Evolutionary conservation across 306 rosid genomes (phyloP), one percentile per base, ranked within the genome.

Genomic region (Lithocarpus polystachyus): DNA sequence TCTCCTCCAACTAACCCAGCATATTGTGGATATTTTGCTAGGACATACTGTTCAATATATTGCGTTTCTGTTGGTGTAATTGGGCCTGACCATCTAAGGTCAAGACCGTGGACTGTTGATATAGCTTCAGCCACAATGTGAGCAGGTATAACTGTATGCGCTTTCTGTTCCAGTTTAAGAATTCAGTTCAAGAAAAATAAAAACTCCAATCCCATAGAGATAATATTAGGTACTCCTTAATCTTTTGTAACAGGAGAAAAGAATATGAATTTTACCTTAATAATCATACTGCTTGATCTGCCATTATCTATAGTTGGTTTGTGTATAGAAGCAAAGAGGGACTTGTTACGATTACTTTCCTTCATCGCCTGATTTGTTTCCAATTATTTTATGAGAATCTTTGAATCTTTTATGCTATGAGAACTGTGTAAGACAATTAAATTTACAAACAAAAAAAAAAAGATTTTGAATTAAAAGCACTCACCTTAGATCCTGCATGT

Each of bases 61-160:
- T 85, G 87, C 86, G 78, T 94, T 84, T 94, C 98, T 56, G 86
- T 90, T 68, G 88, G 93, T 26, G 98, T 94, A 76, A 92, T 92
- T 17, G 96, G 98, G 61, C 94, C 98, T 22, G 98, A 94, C 93
- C 96, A 94, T 87, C 94, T 89, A 9, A 94, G 77, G 73, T 90
- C 98, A 64, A 94, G 88, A 52, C 90, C 93, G 3, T 77, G 88
- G 64, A 92, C 87, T 2, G 85, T 86, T 75, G 97, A 92, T 57
- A 92, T 89, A 61, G 92, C 94, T 87, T 92, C 94, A 20, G 94
- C 97, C 75, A 89, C 83, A 82, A 92, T 85, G 83, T 92, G 90
- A 71, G 97, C 80, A 17, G 97, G 97, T 64, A 92, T 85, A 82
- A 92, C 71, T 29, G 72, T 76, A 23, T 84, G 85, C 9, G 87